A percentile compares a stretch with the other conserved stretches of the same genome.
Evolutionary conservation across 192 early-diverging fungal species (phyloP).

Genomic region (Chytriomyces confervae): DNA sequence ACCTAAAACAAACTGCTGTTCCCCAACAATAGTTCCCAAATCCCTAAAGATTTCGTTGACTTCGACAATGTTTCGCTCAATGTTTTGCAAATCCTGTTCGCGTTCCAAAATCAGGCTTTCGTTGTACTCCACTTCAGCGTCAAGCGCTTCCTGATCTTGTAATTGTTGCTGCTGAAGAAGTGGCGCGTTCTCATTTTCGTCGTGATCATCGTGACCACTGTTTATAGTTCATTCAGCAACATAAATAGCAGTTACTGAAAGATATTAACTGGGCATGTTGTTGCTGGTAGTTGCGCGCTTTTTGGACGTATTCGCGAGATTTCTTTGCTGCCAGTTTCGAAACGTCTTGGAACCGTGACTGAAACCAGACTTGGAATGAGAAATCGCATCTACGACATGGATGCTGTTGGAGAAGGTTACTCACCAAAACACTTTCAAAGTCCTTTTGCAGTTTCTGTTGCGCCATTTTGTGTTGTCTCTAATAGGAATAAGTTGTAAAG

Average conservation of each 20-base stretch:
- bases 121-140: conserved; percentile 94
- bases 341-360: conserved; percentile 83
- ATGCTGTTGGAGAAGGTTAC: not conserved
- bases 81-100: conserved; percentile 88
- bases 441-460: conserved; percentile 95
- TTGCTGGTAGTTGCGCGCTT: conserved; percentile 48
- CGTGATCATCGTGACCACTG: conserved; percentile 45
- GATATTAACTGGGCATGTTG: conserved; percentile 10
- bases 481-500: not conserved
- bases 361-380: not conserved
- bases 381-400: not conserved
- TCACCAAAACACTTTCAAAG: conserved; percentile 83
- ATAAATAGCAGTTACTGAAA: not conserved
- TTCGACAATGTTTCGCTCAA: conserved; percentile 91
- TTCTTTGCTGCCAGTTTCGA: conserved; percentile 84
- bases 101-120: conserved; percentile 92
- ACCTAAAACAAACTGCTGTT: conserved; percentile 93
- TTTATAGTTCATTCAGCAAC: not conserved
- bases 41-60: conserved; percentile 98
- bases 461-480: conserved; percentile 81
- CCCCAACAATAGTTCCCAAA: conserved; percentile 94
- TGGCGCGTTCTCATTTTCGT: conserved; percentile 61
- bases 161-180: conserved; percentile 53
- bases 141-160: conserved; percentile 57
- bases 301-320: conserved; percentile 82